Evolutionary conservation across 345 rosid genomes (phyloP), one percentile per base, ranked within the genome.

Genomic region (Capsella bursapastoris): DNA sequence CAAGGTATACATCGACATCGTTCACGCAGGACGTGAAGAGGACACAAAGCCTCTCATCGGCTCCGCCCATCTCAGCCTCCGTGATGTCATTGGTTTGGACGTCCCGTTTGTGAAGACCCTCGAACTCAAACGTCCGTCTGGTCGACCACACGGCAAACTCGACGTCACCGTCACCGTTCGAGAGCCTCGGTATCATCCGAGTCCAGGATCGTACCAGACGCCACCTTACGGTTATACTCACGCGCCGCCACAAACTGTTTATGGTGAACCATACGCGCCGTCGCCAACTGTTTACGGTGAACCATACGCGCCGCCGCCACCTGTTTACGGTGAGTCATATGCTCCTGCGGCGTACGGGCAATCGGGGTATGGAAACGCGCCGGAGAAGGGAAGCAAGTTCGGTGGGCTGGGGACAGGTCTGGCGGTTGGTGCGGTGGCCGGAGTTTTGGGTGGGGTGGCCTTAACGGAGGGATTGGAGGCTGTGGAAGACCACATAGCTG

Each of bases 351-450:
- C 64, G 8, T 72, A 79, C 71, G 84, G 73, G 0, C 71, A 76
- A 14, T 44, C 72, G 22, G 80, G 64, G 1, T 74, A 82, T 61
- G 73, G 68, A 5, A 73, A 78, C 47, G 76, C 12, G 27, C 76
- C 5, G 35, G 84, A 71, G 78, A 86, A 85, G 82, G 86, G 79
- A 69, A 81, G 87, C 49, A 90, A 86, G 75, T 88, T 84, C 27
- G 97, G 95, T 2, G 96, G 91, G 75, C 86, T 85, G 91, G 97
- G 92, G 66, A 81, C 89, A 7, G 98, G 96, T 40, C 70, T 94
- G 73, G 96, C 96, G 27, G 85, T 94, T 71, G 97, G 98, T 6
- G 92, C 92, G 41, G 88, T 83, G 16, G 98, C 89, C 0, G 96
- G 96, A 27, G 86, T 11, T 2, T 47, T 94, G 27, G 98, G 95